A percentile compares a stretch with the other conserved stretches of the same genome.
phyloP scores from a whole-genome alignment of 1,139 yeast genomes.

The Suhomyces coccinellae region DNA sequence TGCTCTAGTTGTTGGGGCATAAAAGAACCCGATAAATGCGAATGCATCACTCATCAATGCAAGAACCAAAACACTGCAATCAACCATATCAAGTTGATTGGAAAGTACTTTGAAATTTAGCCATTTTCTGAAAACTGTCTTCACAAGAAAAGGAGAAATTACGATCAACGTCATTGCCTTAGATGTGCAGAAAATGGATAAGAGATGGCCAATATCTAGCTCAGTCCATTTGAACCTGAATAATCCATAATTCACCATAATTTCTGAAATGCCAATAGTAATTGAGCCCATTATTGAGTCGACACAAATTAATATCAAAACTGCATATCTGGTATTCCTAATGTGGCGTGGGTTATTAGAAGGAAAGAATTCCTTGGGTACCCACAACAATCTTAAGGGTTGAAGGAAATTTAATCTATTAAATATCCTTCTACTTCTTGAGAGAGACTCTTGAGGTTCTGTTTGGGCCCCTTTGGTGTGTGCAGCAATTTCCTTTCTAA shows the following conservation, averaged over 20 bases:
- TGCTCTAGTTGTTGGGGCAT: too few relatives aligned
- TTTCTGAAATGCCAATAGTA: slow-evolving; percentile 37
- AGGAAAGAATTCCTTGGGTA: slow-evolving; percentile 40
- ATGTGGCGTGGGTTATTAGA: slow-evolving; percentile 11
- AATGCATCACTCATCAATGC: too few relatives aligned
- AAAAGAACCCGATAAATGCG: too few relatives aligned
- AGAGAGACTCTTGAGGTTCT: neutral
- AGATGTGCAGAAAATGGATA: slow-evolving; percentile 55
- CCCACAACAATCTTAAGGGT: slow-evolving; percentile 46
- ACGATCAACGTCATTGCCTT: slow-evolving; percentile 36
- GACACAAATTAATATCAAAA: slow-evolving; percentile 45
- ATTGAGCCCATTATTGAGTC: slow-evolving; percentile 47
- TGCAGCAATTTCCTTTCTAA: slow-evolving; percentile 49
- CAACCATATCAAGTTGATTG: too few relatives aligned
- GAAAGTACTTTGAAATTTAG: too few relatives aligned
- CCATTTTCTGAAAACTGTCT: too few relatives aligned
- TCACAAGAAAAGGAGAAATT: slow-evolving; percentile 32
- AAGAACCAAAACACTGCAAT: too few relatives aligned
- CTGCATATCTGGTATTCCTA: slow-evolving; percentile 28
- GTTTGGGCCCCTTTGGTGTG: slow-evolving; percentile 20
- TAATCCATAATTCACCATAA: slow-evolving; percentile 58
- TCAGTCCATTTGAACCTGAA: slow-evolving; percentile 61
- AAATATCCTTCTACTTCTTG: neutral
- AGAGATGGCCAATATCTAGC: slow-evolving; percentile 55
- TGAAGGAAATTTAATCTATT: slow-evolving; percentile 30